Evolutionary conservation across 352 stramenopile genomes (phyloP).

Genomic region (Globisporangium alternatum): DNA sequence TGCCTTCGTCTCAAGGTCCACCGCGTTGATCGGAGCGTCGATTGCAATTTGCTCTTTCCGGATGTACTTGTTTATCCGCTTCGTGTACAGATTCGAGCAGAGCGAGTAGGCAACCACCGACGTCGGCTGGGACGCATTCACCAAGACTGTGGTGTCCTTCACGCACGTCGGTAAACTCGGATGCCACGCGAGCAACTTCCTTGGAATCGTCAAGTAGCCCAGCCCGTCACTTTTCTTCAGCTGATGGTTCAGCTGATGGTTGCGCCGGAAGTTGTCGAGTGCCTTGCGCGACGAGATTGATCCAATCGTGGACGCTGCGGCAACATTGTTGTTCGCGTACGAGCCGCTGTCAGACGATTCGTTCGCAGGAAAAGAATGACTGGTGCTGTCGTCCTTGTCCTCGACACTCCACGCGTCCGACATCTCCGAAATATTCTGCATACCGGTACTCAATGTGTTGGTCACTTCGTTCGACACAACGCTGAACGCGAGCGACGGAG

Average conservation of each 20-base stretch:
- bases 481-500: slow-evolving; percentile 29
- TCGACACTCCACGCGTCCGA: slow-evolving; percentile 64
- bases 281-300: slow-evolving; percentile 56
- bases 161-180: slow-evolving; percentile 68
- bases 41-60: slow-evolving; percentile 43
- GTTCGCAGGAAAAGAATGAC: slow-evolving; percentile 62
- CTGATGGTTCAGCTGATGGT: slow-evolving; percentile 64
- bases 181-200: slow-evolving; percentile 78
- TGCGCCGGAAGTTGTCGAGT: slow-evolving; percentile 63
- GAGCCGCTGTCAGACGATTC: slow-evolving; percentile 42
- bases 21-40: slow-evolving; percentile 32
- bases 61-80: slow-evolving; percentile 73
- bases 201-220: slow-evolving; percentile 76
- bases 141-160: slow-evolving; percentile 70
- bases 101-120: slow-evolving; percentile 85
- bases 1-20: slow-evolving; percentile 23
- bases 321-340: slow-evolving; percentile 28
- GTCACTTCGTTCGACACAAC: slow-evolving; percentile 77
- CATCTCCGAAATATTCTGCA: slow-evolving; percentile 30
- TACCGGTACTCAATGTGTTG: slow-evolving; percentile 46
- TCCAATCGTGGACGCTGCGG: slow-evolving; percentile 58
- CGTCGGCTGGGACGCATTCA: slow-evolving; percentile 78
- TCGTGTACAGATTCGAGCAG: slow-evolving; percentile 79
- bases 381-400: slow-evolving; percentile 60
- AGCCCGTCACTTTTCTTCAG: slow-evolving; percentile 55